These are phyloP conservation scores for Candida alai DNA, from an alignment of 805 yeast species.

Conservation along the genomic window DNA sequence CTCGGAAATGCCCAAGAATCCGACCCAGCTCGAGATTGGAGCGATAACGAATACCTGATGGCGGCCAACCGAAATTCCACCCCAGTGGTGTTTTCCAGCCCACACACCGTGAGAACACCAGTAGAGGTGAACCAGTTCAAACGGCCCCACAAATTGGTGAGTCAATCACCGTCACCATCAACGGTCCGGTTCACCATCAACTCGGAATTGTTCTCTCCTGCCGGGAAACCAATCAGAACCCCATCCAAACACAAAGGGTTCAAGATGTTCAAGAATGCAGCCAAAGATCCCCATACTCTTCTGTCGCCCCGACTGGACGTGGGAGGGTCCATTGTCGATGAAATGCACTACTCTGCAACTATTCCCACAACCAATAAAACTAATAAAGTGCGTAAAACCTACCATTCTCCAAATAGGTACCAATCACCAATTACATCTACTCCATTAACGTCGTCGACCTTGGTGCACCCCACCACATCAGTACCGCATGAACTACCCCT, in stretches of 20 bases:
- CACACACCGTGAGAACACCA: conserved; percentile 5
- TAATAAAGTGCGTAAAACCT: conserved; percentile 15
- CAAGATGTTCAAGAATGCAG: conserved; percentile 34
- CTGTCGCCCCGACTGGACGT: conserved; percentile 26
- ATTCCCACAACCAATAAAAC: conserved; percentile 8
- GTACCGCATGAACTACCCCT: background rate
- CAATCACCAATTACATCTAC: conserved; percentile 12
- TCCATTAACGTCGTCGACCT: conserved; percentile 2
- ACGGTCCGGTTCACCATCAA: conserved; percentile 10
- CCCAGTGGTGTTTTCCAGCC: conserved; percentile 15
- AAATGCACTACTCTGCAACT: conserved; percentile 9
- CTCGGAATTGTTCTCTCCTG: background rate
- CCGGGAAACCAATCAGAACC: too few species aligned
- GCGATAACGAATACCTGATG: conserved; percentile 13
- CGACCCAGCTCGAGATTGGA: conserved; percentile 12
- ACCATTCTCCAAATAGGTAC: conserved; percentile 1
- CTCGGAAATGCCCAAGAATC: too few species aligned
- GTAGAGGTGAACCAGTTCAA: conserved; percentile 30
- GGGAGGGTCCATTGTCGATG: conserved; percentile 10
- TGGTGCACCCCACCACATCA: background rate
- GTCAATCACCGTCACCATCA: conserved; percentile 42
- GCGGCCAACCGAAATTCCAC: too few species aligned
- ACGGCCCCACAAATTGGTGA: conserved; percentile 41
- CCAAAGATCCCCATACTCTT: conserved; percentile 27
- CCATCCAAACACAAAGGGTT: conserved; percentile 29